These are phyloP conservation scores for Jaenimonas drosophilae DNA, from an alignment of 208 protist genomes.

Conservation along the genomic window DNA sequence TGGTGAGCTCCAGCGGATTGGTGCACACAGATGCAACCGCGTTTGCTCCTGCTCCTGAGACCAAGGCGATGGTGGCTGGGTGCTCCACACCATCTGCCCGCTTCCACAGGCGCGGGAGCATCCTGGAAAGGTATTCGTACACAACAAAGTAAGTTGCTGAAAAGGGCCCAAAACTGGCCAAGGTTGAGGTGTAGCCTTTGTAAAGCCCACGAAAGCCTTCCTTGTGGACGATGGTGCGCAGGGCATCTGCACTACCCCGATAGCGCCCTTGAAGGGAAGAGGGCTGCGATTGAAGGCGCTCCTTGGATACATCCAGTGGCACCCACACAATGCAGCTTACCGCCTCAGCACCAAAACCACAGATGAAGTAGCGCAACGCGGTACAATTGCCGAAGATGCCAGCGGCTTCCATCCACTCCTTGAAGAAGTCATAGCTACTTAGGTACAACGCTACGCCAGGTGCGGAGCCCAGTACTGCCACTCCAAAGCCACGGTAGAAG, in stretches of 20 bases:
- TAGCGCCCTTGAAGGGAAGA: conserved; percentile 44
- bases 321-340: conserved; percentile 84
- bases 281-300: conserved; percentile 77
- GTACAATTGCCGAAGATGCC: background rate
- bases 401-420: background rate
- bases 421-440: conserved; percentile 47
- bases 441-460: conserved; percentile 77
- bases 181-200: conserved; percentile 75
- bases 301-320: conserved; percentile 81
- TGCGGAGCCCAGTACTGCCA: conserved; percentile 55
- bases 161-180: conserved; percentile 83
- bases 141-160: conserved; percentile 84
- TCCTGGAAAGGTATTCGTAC: conserved; percentile 49
- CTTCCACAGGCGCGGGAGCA: conserved; percentile 8
- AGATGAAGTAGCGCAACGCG: conserved; percentile 11
- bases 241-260: conserved; percentile 41
- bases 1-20: conserved; percentile 87
- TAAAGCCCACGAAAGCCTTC: conserved; percentile 76
- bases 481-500: conserved; percentile 78
- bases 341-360: conserved; percentile 66
- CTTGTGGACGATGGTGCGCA: conserved; percentile 36
- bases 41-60: conserved; percentile 45
- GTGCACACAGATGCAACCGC: conserved; percentile 56
- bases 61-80: conserved; percentile 33
- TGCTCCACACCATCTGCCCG: too few species aligned